Conservation (phyloP, 177 flowering plant species). For the Telopea speciosissima region DNA sequence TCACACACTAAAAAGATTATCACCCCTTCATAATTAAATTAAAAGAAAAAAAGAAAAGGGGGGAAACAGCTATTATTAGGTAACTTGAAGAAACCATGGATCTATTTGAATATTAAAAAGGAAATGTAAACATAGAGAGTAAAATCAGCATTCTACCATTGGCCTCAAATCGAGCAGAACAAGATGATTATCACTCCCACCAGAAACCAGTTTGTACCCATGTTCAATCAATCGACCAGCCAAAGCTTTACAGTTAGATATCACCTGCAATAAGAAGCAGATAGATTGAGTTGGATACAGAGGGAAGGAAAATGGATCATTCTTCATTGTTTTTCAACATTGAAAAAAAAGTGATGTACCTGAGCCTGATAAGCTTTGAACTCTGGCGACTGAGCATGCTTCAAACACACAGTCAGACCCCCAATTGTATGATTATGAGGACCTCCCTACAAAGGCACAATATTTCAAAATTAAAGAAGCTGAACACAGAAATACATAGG, state of each 20-base stretch:
- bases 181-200: constrained; percentile 93
- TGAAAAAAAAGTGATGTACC: constrained; percentile 24
- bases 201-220: constrained; percentile 88
- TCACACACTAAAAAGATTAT: background rate
- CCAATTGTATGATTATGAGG: constrained; percentile 98
- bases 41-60: background rate
- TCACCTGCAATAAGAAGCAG: constrained; percentile 44
- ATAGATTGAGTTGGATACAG: background rate
- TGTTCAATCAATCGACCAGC: constrained; percentile 54
- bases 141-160: constrained; percentile 39
- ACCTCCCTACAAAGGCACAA: constrained; percentile 86
- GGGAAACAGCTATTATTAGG: background rate
- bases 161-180: constrained; percentile 92
- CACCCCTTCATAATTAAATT: background rate
- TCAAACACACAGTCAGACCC: constrained; percentile 74
- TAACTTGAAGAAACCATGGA: background rate
- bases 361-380: constrained; percentile 62
- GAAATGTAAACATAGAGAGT: background rate
- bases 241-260: constrained; percentile 77
- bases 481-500: background rate
- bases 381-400: constrained; percentile 64
- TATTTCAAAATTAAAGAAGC: background rate
- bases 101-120: background rate
- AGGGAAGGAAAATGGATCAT: background rate
- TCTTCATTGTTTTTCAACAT: background rate